phyloP scores from a whole-genome alignment of 2,329 filamentous ascomycete genomes.

The Sarocladium brachiariae region DNA sequence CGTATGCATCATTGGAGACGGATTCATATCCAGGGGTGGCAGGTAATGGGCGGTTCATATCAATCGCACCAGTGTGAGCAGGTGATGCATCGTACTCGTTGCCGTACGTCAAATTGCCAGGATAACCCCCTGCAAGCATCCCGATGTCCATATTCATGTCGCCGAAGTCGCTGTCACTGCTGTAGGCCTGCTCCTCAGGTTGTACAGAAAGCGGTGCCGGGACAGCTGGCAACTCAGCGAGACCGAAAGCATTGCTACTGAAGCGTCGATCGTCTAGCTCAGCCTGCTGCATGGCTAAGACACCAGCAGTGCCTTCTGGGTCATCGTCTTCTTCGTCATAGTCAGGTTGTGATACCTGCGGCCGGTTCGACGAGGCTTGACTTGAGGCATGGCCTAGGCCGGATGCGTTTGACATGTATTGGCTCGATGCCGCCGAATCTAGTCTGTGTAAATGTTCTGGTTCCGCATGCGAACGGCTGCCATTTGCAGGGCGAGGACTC shows the following conservation, averaged over 20 bases:
- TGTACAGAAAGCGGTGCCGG: slow-evolving; percentile 34
- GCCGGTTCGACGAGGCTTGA: slow-evolving; percentile 12
- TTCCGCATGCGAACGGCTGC: slow-evolving; percentile 41
- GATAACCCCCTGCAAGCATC: slow-evolving; percentile 65
- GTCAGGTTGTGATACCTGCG: slow-evolving; percentile 13
- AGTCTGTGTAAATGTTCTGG: slow-evolving; percentile 41
- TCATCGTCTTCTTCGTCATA: slow-evolving; percentile 70
- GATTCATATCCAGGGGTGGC: slow-evolving; percentile 31
- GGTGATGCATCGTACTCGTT: slow-evolving; percentile 37
- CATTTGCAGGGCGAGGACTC: slow-evolving; percentile 37
- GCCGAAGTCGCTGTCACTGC: slow-evolving; percentile 72
- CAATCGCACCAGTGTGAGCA: slow-evolving; percentile 26
- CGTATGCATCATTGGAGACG: slow-evolving; percentile 20
- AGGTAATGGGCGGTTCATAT: slow-evolving; percentile 42
- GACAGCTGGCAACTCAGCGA: slow-evolving; percentile 23
- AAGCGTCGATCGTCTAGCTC: slow-evolving; percentile 65
- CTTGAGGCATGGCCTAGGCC: slow-evolving; percentile 26
- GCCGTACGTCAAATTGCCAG: slow-evolving; percentile 45
- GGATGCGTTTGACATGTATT: slow-evolving; percentile 45
- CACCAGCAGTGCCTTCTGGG: slow-evolving; percentile 75
- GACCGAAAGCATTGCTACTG: slow-evolving; percentile 24
- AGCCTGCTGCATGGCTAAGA: slow-evolving; percentile 76
- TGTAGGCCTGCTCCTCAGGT: slow-evolving; percentile 40
- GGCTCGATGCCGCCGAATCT: slow-evolving; percentile 43
- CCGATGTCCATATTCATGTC: slow-evolving; percentile 66